A percentile compares a stretch with the other conserved stretches of the same genome.
Evolutionary conservation across 768 basidiomycete genomes (phyloP).

Genomic region (Rhodotorula graminis): DNA sequence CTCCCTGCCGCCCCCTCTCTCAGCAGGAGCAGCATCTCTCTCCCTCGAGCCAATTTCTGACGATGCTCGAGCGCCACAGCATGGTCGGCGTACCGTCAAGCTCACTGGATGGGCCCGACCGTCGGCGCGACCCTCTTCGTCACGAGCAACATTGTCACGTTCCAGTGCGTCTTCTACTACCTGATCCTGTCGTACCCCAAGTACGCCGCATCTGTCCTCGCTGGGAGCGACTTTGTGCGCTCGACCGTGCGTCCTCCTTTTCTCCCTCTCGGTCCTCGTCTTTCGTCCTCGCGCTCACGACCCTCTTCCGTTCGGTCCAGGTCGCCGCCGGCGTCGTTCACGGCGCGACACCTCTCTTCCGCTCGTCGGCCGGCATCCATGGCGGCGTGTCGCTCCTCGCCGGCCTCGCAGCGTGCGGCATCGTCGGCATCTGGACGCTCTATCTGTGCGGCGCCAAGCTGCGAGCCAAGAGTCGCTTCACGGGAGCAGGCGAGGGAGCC

Average conservation of each 20-base stretch:
- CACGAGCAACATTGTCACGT: conserved; percentile 2
- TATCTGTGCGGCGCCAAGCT: conserved; percentile 7
- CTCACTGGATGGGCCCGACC: conserved; percentile 29
- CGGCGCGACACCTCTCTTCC: conserved; percentile 21
- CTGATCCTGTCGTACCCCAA: conserved; percentile 23
- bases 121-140: conserved; percentile 23
- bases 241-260: neutral
- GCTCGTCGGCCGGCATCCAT: conserved; percentile 13
- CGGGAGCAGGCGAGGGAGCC: neutral
- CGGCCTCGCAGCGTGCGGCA: conserved; percentile 6
- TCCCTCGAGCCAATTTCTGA: neutral
- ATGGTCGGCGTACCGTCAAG: neutral
- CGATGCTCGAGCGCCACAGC: neutral
- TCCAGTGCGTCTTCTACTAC: conserved; percentile 27
- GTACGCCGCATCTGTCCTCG: conserved; percentile 28
- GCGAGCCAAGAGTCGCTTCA: neutral
- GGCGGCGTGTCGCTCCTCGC: conserved; percentile 27
- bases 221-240: conserved; percentile 30
- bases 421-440: conserved; percentile 10
- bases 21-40: no score
- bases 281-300: neutral
- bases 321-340: conserved; percentile 17
- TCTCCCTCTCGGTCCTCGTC: neutral
- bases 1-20: neutral
- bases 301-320: neutral